Percentiles rank a stretch among this genome's conserved stretches.
Evolutionary conservation across 805 yeast species (phyloP).

Genomic region (Candida vaughaniae): DNA sequence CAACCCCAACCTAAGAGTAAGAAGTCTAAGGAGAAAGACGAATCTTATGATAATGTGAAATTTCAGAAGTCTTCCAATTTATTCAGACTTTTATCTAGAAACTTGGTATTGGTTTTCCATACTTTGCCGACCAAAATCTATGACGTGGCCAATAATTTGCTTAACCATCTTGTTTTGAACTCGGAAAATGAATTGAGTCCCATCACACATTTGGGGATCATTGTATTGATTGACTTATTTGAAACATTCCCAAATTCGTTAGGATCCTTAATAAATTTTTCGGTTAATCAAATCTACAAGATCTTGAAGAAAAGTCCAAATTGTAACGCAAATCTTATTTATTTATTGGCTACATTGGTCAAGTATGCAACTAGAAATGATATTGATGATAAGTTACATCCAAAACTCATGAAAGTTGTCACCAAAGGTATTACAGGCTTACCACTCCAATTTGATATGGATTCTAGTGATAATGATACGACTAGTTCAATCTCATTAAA

Average conservation of each 20-base stretch:
- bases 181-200: constrained; percentile 17
- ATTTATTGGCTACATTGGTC: constrained; percentile 29
- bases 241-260: constrained; percentile 37
- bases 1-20: constrained; percentile 10
- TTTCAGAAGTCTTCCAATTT: constrained; percentile 15
- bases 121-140: constrained; percentile 33
- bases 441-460: constrained; percentile 19
- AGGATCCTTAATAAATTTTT: constrained; percentile 33
- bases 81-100: constrained; percentile 28
- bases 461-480: constrained; percentile 12
- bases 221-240: constrained; percentile 37
- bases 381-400: constrained; percentile 39
- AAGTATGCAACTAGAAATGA: constrained; percentile 37
- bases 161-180: constrained; percentile 23
- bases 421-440: constrained; percentile 25
- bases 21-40: constrained; percentile 10
- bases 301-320: constrained; percentile 34
- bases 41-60: neutral
- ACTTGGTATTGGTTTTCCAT: constrained; percentile 24
- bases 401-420: constrained; percentile 32
- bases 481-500: constrained; percentile 24
- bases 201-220: constrained; percentile 23
- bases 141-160: constrained; percentile 36
- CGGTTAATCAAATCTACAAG: constrained; percentile 37
- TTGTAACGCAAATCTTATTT: constrained; percentile 26